Evolutionary conservation across 371 early-diverging fungal species (phyloP).

Genomic region (Apophysomyces sp.): DNA sequence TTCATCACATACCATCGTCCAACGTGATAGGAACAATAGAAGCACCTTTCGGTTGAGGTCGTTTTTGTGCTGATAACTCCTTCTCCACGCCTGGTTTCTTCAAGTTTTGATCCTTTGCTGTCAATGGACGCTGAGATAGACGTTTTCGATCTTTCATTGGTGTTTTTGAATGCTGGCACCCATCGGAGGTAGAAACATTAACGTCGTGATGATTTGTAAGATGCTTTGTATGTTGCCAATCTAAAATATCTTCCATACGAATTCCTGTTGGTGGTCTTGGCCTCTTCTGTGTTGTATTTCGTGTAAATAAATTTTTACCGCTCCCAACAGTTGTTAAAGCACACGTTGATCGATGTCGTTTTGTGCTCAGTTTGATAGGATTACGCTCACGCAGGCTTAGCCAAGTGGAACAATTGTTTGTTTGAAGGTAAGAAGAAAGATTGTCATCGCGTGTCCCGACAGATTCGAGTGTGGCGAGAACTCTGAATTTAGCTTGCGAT

Average conservation of each 20-base stretch:
- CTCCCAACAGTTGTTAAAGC: conserved; percentile 18
- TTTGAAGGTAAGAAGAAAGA: conserved; percentile 9
- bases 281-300: neutral
- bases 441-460: conserved; percentile 6
- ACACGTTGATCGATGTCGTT: conserved; percentile 9
- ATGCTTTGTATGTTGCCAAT: neutral
- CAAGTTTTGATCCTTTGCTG: neutral
- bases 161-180: conserved; percentile 1
- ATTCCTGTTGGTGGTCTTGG: neutral
- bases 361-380: conserved; percentile 9
- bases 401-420: conserved; percentile 7
- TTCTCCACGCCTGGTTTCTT: neutral
- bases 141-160: neutral
- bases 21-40: conserved; percentile 10
- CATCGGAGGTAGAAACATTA: conserved; percentile 6
- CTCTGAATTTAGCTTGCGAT: conserved; percentile 25
- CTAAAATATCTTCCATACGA: neutral
- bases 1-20: conserved; percentile 29
- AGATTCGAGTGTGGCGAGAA: conserved; percentile 21
- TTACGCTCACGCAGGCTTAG: neutral
- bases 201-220: neutral
- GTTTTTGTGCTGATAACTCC: neutral
- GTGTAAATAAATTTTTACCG: conserved; percentile 12
- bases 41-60: neutral
- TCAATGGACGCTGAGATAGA: neutral